phyloP scores from a whole-genome alignment of 345 rosid genomes.

The Angophora floribunda region DNA sequence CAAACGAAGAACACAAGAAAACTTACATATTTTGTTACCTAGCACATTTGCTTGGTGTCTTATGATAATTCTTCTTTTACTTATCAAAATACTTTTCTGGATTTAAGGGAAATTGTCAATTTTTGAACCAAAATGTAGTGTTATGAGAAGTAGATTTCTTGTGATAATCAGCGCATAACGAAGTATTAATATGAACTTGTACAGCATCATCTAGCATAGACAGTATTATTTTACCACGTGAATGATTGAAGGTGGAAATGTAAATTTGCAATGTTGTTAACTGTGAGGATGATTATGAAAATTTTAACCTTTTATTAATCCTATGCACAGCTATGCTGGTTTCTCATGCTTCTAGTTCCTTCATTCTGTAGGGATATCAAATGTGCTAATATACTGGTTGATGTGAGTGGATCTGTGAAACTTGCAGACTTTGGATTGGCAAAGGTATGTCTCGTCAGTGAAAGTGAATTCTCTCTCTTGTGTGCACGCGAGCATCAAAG shows the following conservation, averaged over 20 bases:
- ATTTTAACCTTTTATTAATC: not conserved
- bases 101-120: not conserved
- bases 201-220: not conserved
- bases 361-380: slow-evolving; percentile 14
- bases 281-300: not conserved
- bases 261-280: not conserved
- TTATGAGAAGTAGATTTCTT: not conserved
- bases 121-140: not conserved
- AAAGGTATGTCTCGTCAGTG: not conserved
- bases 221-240: not conserved
- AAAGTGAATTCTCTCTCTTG: not conserved
- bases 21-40: not conserved
- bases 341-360: not conserved
- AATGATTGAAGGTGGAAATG: not conserved
- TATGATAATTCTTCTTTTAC: not conserved
- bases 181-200: not conserved
- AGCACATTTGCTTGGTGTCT: not conserved
- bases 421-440: slow-evolving; percentile 36
- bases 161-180: not conserved
- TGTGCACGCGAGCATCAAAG: not conserved
- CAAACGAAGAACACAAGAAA: not conserved
- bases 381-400: slow-evolving; percentile 31
- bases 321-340: not conserved
- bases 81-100: not conserved
- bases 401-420: slow-evolving; percentile 16